These are phyloP conservation scores for Sporothrix brasiliensis DNA, from an alignment of 2,329 filamentous ascomycete genomes.

Conservation along the genomic window DNA sequence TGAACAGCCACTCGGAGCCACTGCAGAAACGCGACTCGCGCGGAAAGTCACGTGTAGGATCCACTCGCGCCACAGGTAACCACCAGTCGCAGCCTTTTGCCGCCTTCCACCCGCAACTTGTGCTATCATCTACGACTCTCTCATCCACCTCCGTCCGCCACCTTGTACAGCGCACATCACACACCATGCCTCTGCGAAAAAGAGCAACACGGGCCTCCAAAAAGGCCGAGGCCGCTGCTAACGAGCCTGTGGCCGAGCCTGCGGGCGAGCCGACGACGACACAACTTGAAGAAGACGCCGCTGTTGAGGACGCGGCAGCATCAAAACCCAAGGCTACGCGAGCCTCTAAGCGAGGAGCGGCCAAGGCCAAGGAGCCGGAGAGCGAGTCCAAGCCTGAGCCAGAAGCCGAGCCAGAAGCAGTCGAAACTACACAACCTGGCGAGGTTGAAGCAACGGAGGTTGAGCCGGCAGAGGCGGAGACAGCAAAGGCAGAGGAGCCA, in stretches of 20 bases:
- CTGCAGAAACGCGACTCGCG: background rate
- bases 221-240: constrained; percentile 24
- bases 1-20: background rate
- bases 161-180: background rate
- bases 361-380: background rate
- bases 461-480: background rate
- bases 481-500: background rate
- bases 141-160: background rate
- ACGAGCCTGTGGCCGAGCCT: constrained; percentile 13
- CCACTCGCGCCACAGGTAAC: background rate
- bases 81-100: background rate
- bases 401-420: background rate
- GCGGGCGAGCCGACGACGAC: background rate
- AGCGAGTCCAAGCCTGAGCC: background rate
- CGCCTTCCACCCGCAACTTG: background rate
- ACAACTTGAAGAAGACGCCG: background rate
- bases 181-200: constrained; percentile 29
- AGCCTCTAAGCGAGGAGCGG: constrained; percentile 6
- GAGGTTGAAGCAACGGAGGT: background rate
- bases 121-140: background rate
- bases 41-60: background rate
- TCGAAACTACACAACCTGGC: background rate
- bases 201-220: constrained; percentile 30
- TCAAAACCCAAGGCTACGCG: constrained; percentile 15
- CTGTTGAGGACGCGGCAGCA: background rate